Evolutionary conservation across 2,329 filamentous ascomycete species (phyloP), one percentile per base, ranked within the genome.

Genomic region (Dactylellina sp.): DNA sequence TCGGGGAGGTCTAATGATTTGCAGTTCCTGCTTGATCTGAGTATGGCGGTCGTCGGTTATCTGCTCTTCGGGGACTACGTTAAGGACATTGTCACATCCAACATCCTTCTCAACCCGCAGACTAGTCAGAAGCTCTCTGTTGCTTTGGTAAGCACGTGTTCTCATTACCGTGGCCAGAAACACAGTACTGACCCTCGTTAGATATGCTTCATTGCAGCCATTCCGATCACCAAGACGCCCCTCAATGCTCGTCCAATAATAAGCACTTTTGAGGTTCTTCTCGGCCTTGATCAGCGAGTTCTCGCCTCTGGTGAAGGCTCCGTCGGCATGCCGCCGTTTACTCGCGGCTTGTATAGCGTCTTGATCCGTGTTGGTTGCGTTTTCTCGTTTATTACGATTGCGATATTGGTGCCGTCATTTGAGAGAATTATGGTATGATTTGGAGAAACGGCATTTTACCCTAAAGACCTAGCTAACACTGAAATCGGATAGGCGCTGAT

Each of bases 51-150:
- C 47, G 87, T 91, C 9, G 94, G 95, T 40, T 86, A 95, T 68
- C 85, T 97, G 76, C 98, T 99, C 94, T 99, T 97, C 81, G 94
- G 94, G 74, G 91, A 96, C 77, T 86, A 84, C n/a, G 91, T 97
- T 61, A 86, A 60, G 18, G 70, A 74, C 46, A 74, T 74, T 24
- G 70, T 98, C 80, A 97, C 95, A 0, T 90, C 90, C 79, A 98
- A 97, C 82, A 89, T 99, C 72, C 87, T 98, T 76, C 84, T 66
- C 16, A 74, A 74, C 22, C 70, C 61, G 18, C 70, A 74, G n/a
- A 74, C 70, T 11, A 66, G 55, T 40, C 86, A 59, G 90, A 88
- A 0, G 81, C 85, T 4, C 89, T 89, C 61, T 97, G 96, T 80
- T 92, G 94, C 0, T 83, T 86, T 11, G 85, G 84, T 0, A 81